phyloP scores from a whole-genome alignment of 2,329 filamentous ascomycete genomes.

The Microthyrium microscopicum region DNA sequence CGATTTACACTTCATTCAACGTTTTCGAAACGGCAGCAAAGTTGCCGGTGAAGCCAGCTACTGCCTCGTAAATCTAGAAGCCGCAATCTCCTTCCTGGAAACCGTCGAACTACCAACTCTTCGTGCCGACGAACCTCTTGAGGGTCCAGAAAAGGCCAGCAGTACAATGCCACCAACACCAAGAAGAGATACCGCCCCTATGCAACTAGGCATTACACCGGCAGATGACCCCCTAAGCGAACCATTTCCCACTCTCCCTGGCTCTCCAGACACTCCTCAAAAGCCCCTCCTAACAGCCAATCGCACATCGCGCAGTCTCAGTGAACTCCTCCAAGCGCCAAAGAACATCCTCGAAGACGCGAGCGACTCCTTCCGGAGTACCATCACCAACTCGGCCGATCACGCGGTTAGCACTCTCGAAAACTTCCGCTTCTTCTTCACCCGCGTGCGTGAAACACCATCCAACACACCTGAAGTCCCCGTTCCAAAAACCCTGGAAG shows the following conservation, averaged over 20 bases:
- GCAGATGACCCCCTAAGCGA: constrained; percentile 16
- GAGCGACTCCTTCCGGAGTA: constrained; percentile 58
- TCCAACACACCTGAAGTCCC: constrained; percentile 25
- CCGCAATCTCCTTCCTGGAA: constrained; percentile 83
- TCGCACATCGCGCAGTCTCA: constrained; percentile 52
- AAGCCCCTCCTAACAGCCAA: constrained; percentile 21
- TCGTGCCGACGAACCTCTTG: constrained; percentile 58
- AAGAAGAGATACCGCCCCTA: constrained; percentile 17
- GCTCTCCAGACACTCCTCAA: constrained; percentile 13
- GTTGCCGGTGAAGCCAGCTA: constrained; percentile 91
- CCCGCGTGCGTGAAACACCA: constrained; percentile 48
- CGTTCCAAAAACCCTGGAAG: constrained; percentile 80
- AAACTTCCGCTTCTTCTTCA: constrained; percentile 81
- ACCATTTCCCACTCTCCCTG: neutral
- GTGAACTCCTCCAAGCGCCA: constrained; percentile 72
- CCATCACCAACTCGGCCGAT: constrained; percentile 64
- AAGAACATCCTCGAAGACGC: constrained; percentile 67
- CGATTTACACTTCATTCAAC: constrained; percentile 86
- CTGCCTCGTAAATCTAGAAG: constrained; percentile 89
- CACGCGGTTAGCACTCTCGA: constrained; percentile 86
- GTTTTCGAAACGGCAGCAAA: constrained; percentile 72
- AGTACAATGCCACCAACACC: constrained; percentile 31
- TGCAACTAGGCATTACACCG: constrained; percentile 22
- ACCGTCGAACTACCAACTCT: constrained; percentile 88
- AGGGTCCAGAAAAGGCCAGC: constrained; percentile 44